Evolutionary conservation across 108 stramenopile genomes (phyloP).

Genomic region (Conticribra guillardii): DNA sequence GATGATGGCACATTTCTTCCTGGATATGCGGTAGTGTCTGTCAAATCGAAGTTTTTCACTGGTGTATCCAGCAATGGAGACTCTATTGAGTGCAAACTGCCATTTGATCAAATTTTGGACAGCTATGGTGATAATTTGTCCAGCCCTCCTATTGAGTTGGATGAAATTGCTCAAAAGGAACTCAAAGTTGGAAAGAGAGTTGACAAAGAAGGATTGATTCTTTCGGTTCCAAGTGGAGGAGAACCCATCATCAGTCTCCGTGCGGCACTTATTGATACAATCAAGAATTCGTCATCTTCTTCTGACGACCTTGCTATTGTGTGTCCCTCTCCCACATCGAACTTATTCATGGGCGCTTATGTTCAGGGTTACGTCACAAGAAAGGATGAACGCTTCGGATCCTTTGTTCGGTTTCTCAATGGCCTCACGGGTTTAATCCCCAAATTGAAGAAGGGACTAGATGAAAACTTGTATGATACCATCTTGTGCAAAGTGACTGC

Average conservation of each 20-base stretch:
- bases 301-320: slow-evolving; percentile 33
- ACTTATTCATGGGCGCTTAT: slow-evolving; percentile 69
- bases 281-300: slow-evolving; percentile 34
- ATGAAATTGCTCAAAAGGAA: slow-evolving; percentile 56
- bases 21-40: slow-evolving; percentile 79
- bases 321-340: slow-evolving; percentile 57
- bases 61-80: slow-evolving; percentile 28
- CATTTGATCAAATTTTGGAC: slow-evolving; percentile 82
- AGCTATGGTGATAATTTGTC: slow-evolving; percentile 59
- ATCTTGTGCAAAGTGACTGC: slow-evolving; percentile 68
- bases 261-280: slow-evolving; percentile 57
- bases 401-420: slow-evolving; percentile 84
- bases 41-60: slow-evolving; percentile 76
- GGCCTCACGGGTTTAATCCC: slow-evolving; percentile 83
- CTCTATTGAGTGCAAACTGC: slow-evolving; percentile 76
- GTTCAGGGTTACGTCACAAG: slow-evolving; percentile 74
- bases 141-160: slow-evolving; percentile 60
- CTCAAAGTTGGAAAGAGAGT: slow-evolving; percentile 81
- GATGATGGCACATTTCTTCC: slow-evolving; percentile 59
- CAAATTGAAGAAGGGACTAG: slow-evolving; percentile 76
- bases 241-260: slow-evolving; percentile 76
- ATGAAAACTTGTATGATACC: slow-evolving; percentile 63
- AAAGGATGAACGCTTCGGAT: slow-evolving; percentile 76
- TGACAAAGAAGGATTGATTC: slow-evolving; percentile 67
- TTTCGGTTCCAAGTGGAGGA: slow-evolving; percentile 58